A percentile compares a stretch with the other conserved stretches of the same genome.
phyloP scores from a whole-genome alignment of 345 rosid species.

The Euphorbia lathyris region DNA sequence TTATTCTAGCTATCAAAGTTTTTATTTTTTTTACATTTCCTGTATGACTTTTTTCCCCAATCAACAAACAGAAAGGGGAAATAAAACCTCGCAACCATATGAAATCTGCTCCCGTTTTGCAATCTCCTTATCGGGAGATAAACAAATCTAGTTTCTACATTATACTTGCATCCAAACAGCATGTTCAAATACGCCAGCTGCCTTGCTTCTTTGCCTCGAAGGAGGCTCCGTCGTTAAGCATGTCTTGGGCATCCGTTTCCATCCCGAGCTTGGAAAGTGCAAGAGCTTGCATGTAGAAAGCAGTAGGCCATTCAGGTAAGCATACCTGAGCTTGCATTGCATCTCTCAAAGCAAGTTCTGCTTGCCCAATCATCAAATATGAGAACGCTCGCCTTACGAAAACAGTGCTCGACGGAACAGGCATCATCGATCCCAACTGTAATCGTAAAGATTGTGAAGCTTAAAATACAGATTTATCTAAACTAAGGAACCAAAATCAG shows the following conservation, averaged over 20 bases:
- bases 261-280: conserved; percentile 95
- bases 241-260: conserved; percentile 96
- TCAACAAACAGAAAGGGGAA: not conserved
- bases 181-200: conserved; percentile 55
- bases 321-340: conserved; percentile 99
- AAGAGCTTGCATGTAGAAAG: conserved; percentile 93
- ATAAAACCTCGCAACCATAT: not conserved
- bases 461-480: not conserved
- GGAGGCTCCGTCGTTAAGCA: conserved; percentile 94
- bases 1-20: not conserved
- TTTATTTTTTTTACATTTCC: not conserved
- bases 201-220: conserved; percentile 84
- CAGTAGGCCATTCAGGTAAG: conserved; percentile 94
- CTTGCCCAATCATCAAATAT: conserved; percentile 75
- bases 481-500: not conserved
- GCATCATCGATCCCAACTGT: conserved; percentile 80
- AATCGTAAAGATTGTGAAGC: not conserved
- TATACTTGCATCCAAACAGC: not conserved
- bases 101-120: conserved; percentile 4
- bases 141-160: not conserved
- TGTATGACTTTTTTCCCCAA: not conserved
- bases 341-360: conserved; percentile 88
- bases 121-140: not conserved
- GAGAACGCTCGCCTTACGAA: conserved; percentile 67
- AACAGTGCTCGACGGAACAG: conserved; percentile 84